Conservation (phyloP, 208 protist species). For the Jaenimonas drosophilae region DNA sequence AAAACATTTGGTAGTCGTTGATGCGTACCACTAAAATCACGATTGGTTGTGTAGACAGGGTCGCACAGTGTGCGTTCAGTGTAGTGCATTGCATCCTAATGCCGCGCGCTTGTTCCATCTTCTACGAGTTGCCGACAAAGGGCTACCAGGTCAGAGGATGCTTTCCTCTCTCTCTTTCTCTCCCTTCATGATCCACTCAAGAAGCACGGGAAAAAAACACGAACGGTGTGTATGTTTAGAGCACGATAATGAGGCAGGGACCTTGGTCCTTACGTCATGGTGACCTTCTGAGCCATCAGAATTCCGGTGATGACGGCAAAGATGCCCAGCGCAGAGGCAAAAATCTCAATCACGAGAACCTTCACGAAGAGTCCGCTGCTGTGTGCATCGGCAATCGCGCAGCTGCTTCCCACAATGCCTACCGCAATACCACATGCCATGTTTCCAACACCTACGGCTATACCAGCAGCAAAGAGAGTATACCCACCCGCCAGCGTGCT, state of each 20-base stretch:
- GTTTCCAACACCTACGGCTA: slow-evolving; percentile 94
- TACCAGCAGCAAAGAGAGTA: slow-evolving; percentile 91
- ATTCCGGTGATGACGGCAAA: slow-evolving; percentile 98
- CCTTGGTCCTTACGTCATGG: slow-evolving; percentile 38
- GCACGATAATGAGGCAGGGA: neutral
- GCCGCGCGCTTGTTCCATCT: too few relatives aligned
- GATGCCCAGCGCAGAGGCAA: slow-evolving; percentile 95
- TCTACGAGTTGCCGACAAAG: too few relatives aligned
- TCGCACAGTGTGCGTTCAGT: too few relatives aligned
- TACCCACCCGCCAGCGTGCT: slow-evolving; percentile 62
- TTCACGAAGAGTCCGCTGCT: slow-evolving; percentile 94
- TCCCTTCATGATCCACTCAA: neutral
- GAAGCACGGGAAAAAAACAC: neutral
- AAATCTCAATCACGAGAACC: slow-evolving; percentile 98
- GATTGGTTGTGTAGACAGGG: too few relatives aligned
- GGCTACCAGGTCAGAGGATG: neutral
- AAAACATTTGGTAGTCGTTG: too few relatives aligned
- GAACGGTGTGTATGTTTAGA: neutral
- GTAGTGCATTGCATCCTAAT: too few relatives aligned
- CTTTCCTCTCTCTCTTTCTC: slow-evolving; percentile 1
- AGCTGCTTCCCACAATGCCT: slow-evolving; percentile 94
- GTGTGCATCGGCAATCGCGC: slow-evolving; percentile 94
- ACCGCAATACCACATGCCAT: slow-evolving; percentile 94
- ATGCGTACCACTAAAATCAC: too few relatives aligned
- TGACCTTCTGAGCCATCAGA: slow-evolving; percentile 87